phyloP scores from a whole-genome alignment of 305 asterid genomes.

The Euphrasia arctica region DNA sequence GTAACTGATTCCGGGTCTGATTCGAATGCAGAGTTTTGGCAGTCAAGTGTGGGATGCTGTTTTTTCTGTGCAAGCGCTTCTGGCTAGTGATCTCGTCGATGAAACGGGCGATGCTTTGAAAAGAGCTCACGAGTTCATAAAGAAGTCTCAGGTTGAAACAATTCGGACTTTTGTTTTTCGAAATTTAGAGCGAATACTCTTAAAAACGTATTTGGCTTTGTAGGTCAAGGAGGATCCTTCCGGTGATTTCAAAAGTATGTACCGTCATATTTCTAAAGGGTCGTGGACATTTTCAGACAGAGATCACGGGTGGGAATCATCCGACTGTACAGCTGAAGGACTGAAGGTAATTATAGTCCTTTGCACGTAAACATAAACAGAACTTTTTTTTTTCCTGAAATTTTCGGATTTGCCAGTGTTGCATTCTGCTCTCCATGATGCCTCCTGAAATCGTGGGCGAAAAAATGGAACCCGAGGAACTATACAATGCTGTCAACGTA shows the following conservation, averaged over 20 bases:
- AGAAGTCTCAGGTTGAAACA: slow-evolving; percentile 48
- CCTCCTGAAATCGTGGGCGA: slow-evolving; percentile 65
- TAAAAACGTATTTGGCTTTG: background rate
- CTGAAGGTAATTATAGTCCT: slow-evolving; percentile 41
- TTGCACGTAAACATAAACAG: background rate
- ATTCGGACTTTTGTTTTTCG: background rate
- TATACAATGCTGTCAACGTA: slow-evolving; percentile 65
- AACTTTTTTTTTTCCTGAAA: background rate
- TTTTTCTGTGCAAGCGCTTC: slow-evolving; percentile 62
- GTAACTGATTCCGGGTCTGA: background rate
- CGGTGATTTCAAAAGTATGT: slow-evolving; percentile 54
- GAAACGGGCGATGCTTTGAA: slow-evolving; percentile 43
- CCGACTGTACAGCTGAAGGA: slow-evolving; percentile 76
- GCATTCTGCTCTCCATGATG: slow-evolving; percentile 55
- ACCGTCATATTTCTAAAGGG: slow-evolving; percentile 64
- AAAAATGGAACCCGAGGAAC: slow-evolving; percentile 46
- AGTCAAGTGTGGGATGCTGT: slow-evolving; percentile 75
- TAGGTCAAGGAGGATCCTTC: slow-evolving; percentile 36
- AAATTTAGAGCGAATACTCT: background rate
- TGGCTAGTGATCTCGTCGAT: slow-evolving; percentile 50
- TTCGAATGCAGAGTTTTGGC: slow-evolving; percentile 53
- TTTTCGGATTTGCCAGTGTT: slow-evolving; percentile 21
- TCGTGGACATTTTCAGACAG: slow-evolving; percentile 65
- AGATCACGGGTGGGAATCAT: slow-evolving; percentile 74
- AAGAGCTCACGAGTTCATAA: slow-evolving; percentile 54